Evolutionary conservation across 495 filamentous ascomycete genomes (phyloP), one percentile per base, ranked within the genome.

Genomic region (Neurospora tetraspora): DNA sequence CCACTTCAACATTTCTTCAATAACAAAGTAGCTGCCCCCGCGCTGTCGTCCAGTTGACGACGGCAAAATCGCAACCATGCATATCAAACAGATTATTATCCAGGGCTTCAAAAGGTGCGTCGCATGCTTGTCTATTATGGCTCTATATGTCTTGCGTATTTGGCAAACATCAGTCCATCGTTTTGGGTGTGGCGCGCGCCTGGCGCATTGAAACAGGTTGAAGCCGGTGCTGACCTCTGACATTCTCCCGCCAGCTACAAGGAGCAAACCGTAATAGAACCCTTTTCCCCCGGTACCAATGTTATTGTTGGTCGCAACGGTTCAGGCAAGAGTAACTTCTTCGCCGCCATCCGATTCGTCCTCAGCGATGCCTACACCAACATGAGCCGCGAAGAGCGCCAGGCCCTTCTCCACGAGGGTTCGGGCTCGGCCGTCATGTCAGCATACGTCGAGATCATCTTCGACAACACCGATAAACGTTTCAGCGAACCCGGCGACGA

Each of bases 61-160:
- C 78, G 76, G 77, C 77, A 39, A 74, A 71, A 74, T 71, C 73
- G 78, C 78, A 83, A 89, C 82, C 80, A 97, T 98, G 94, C 94
- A 96, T 84, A 98, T 99, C 88, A 98, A 98, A 82, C 96, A 99
- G 86, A 97, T 99, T 79, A 99, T 98, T 83, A 98, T 99, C 78
- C 96, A 99, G 79, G 96, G 96, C 88, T 99, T 99, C 85, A 98
- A 98, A 85, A 97, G 95, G 95, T 97, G 82, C 71, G 84, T 68
- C 70, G 71, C 70, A 42, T 23, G 5, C 72, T n/a, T 20, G 31
- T 45, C 71, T 23, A 43, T 27, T 11, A 5, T 47, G 20, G 0
- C 31, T 42, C 31, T 18, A 27, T 18, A 27, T 40, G 6, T 68
- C 39, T 34, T 72, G 39, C 42, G 12, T 39, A 45, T 43, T 9